Base-by-base conservation (phyloP, 73 alveolate genomes). In the Paramecium octaurelia region DNA sequence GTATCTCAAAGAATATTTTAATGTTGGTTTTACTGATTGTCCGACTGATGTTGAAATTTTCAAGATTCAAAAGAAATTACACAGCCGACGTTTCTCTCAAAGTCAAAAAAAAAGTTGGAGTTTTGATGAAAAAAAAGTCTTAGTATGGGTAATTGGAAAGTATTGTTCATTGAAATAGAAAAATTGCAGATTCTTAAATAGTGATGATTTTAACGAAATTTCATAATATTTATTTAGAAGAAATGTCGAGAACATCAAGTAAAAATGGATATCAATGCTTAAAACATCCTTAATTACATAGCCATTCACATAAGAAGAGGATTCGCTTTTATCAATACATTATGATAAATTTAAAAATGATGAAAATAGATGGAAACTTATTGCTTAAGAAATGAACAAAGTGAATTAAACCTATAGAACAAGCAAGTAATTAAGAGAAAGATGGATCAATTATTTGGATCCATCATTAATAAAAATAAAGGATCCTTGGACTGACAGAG, bases 401-500 rank as follows among this genome's bases (percentile, higher is more conserved):
- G 21, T 29, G 4, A 73, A 40, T 18, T 21, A 35, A 23, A 21
- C 38, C 6, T 73, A 73, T 36, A 34, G 87, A 36, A 73, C 87
- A n/a, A 38, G 87, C n/a, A 73, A 73, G 12, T 40, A 73, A 36
- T 36, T 73, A 38, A 73, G 91, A 27, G 91, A 80, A 23, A 40
- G 91, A 40, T 80, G 73, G 76, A 42, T 80, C 9, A 80, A 80
- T 43, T 80, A 80, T 24, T 46, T 80, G 24, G 75, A 80, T 42
- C 91, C 91, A 3, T 31, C 48, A 24, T 24, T 80, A 44, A 16
- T 31, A 20, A 80, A 48, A 20, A 43, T 80, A 12, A 73, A 73
- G 16, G 87, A 73, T 29, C 70, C 70, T 14, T 80, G 91, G 91
- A 80, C 91, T 3, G 70, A 80, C 21, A 24, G 46, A 16, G 91